Evolutionary conservation across 2,329 filamentous ascomycete species (phyloP).

Genomic region (Aspergillus oerlinghausenensis): DNA sequence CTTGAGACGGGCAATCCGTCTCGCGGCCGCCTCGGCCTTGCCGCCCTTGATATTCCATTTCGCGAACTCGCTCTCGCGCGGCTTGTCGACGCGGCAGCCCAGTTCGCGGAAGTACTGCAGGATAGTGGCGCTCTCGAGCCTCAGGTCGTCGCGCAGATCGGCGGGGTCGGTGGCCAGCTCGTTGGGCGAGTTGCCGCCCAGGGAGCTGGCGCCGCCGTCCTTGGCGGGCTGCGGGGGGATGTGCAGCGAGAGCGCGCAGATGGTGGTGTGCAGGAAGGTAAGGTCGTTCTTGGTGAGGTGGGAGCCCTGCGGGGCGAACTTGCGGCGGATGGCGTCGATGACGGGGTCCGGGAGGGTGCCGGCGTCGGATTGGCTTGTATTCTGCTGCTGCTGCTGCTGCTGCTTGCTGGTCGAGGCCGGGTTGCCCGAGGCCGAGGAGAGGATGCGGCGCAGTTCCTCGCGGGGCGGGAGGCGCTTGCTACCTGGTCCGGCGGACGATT

Average conservation of each 20-base stretch:
- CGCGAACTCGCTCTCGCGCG: constrained; percentile 37
- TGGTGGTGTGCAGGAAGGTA: constrained; percentile 42
- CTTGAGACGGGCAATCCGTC: constrained; percentile 63
- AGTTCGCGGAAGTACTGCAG: constrained; percentile 43
- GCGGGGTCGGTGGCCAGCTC: constrained; percentile 41
- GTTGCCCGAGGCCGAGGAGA: constrained; percentile 26
- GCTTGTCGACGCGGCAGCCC: constrained; percentile 42
- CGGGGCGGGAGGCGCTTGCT: constrained; percentile 38
- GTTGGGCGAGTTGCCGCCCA: constrained; percentile 33
- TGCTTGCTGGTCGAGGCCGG: constrained; percentile 13
- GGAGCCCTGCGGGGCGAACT: constrained; percentile 37
- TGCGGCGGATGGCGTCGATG: constrained; percentile 38
- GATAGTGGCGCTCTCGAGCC: constrained; percentile 32
- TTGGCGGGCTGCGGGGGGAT: constrained; percentile 40
- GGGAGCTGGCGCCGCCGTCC: constrained; percentile 31
- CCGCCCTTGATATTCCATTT: constrained; percentile 51
- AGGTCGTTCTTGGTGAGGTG: constrained; percentile 36
- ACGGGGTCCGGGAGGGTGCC: constrained; percentile 34
- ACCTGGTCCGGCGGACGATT: constrained; percentile 24
- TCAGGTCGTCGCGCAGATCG: constrained; percentile 43
- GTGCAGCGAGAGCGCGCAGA: constrained; percentile 44
- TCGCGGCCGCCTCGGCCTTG: constrained; percentile 52
- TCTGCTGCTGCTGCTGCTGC: constrained; percentile 10
- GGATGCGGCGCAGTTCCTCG: constrained; percentile 36
- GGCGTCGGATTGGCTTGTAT: constrained; percentile 5